Conservation (phyloP, 108 stramenopile species). For the Cyclotella choctawhatcheeana region DNA sequence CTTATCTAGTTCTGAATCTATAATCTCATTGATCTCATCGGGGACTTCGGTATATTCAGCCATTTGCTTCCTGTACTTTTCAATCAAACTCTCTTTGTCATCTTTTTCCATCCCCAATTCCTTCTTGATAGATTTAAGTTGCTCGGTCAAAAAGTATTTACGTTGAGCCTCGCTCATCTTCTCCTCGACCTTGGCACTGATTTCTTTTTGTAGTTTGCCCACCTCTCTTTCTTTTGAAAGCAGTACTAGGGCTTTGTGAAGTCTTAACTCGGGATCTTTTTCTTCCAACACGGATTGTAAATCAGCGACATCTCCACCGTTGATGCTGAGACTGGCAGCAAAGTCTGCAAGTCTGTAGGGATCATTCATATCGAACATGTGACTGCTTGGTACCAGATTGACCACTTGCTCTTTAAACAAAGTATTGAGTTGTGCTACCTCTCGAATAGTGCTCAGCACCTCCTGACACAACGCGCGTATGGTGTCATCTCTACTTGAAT, state of each 20-base stretch:
- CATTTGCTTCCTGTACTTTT: constrained; percentile 89
- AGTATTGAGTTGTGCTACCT: constrained; percentile 92
- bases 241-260: constrained; percentile 90
- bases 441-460: constrained; percentile 91
- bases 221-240: constrained; percentile 92
- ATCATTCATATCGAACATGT: constrained; percentile 90
- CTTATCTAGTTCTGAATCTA: constrained; percentile 93
- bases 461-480: constrained; percentile 96
- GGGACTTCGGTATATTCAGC: constrained; percentile 73
- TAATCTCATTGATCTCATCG: constrained; percentile 70
- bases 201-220: constrained; percentile 92
- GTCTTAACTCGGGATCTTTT: constrained; percentile 85
- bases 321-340: constrained; percentile 82
- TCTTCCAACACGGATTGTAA: constrained; percentile 94
- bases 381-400: constrained; percentile 51
- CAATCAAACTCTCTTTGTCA: constrained; percentile 93
- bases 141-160: constrained; percentile 95
- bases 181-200: constrained; percentile 94
- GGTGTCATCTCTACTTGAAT: constrained; percentile 66
- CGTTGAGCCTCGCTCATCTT: constrained; percentile 94
- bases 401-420: constrained; percentile 94
- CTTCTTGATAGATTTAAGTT: constrained; percentile 98
- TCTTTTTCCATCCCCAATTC: constrained; percentile 99
- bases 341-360: constrained; percentile 96
- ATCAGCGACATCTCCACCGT: constrained; percentile 86